Base-by-base conservation (phyloP, 495 filamentous ascomycete species). In the Annulohypoxylon bovei region DNA sequence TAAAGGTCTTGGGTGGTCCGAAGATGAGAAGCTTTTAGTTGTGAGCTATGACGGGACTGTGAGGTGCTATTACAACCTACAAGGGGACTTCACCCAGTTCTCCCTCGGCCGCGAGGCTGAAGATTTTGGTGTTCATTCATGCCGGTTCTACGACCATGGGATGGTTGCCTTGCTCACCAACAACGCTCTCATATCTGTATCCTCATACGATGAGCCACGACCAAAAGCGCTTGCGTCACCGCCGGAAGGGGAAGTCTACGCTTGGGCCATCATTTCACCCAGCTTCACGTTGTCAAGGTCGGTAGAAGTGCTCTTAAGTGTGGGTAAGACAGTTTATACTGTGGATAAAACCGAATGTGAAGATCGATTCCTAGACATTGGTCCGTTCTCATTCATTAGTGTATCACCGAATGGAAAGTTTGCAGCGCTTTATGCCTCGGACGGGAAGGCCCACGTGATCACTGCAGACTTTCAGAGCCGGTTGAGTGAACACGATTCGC, bases 81-180 rank as follows among this genome's bases (percentile, higher is more conserved):
- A 97, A 78, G 92, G 92, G 40, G 94, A 98, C 71, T 99, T 99
- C 78, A 93, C 90, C 2, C 94, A 97, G 66, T 99, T 98, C 78
- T 92, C 92, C n/a, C 84, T 99, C 1, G 95, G 95, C 42, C 90
- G 95, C 82, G 93, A 91, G 14, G 89, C 93, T 12, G 95, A 97
- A 73, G 90, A 97, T 57, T 88, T 89, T 73, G 92, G 94, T 23
- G 95, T 99, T 37, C 86, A 86, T 71, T 90, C 89, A 30, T 98
- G 94, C 79, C 90, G 89, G 62, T 99, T 99, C 79, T 99, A 95
- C 87, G 87, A 89, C 20, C 89, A 89, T 18, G 95, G 95, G 14
- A 94, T 98, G 75, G 95, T 98, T 25, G 95, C 93, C n/a, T 85
- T 98, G 25, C 86, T 98, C 11, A 88, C 89, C 4, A 97, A 98